A percentile compares a stretch with the other conserved stretches of the same genome.
Evolutionary conservation across 2,329 filamentous ascomycete genomes (phyloP).

Genomic region (Claviceps monticola): DNA sequence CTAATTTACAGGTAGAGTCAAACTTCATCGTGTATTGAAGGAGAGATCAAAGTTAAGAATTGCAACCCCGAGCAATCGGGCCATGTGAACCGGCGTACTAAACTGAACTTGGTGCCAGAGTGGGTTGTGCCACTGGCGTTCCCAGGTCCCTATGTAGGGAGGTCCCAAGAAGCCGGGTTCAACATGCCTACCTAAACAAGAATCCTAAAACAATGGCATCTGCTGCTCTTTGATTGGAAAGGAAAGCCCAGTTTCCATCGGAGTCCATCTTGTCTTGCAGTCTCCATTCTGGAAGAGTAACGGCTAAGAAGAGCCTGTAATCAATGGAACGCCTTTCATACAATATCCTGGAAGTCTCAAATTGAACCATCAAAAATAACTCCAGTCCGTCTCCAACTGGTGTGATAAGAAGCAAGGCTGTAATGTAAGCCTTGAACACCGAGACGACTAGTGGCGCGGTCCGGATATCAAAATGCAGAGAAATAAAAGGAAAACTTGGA

Average conservation of each 20-base stretch:
- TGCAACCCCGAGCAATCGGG: neutral
- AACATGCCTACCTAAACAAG: neutral
- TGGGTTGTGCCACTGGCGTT: conserved; percentile 5
- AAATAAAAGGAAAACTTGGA: conserved; percentile 10
- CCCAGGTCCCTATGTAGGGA: neutral
- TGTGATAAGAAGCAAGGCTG: neutral
- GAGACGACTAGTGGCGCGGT: neutral
- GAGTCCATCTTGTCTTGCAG: neutral
- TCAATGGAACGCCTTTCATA: conserved; percentile 5
- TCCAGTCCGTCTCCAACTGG: neutral
- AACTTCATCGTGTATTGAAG: no score
- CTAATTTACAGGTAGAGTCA: no score
- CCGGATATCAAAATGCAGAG: neutral
- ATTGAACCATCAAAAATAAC: neutral
- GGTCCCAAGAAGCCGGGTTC: neutral
- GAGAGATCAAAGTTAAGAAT: no score
- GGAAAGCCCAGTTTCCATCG: neutral
- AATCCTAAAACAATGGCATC: neutral
- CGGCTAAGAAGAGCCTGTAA: neutral
- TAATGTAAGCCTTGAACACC: neutral
- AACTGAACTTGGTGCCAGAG: neutral
- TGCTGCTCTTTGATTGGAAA: neutral
- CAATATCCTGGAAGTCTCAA: conserved; percentile 5
- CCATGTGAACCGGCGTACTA: neutral
- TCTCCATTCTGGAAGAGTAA: neutral